A percentile compares a stretch with the other conserved stretches of the same genome.
Conservation (phyloP, 352 stramenopile genomes). For the Globisporangium apiculatum region DNA sequence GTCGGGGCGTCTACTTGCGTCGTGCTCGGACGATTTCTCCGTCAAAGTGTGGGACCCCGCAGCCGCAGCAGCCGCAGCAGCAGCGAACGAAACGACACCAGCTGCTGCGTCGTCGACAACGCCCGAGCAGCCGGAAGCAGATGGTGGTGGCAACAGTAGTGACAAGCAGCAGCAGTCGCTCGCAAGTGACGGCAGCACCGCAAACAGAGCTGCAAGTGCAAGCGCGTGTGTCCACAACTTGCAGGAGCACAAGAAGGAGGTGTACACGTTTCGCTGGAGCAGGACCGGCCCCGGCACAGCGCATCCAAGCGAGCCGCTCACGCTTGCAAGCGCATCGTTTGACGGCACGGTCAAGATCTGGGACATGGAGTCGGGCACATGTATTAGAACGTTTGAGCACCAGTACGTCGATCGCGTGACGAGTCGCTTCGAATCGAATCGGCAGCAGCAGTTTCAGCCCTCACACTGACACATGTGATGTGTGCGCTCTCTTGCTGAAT, state of each 20-base stretch:
- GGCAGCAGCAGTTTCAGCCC: too few species aligned
- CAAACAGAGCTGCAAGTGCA: slow-evolving; percentile 17
- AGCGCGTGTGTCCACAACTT: slow-evolving; percentile 71
- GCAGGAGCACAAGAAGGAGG: slow-evolving; percentile 90
- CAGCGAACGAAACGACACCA: background rate
- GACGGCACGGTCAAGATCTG: slow-evolving; percentile 94
- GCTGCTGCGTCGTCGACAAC: background rate
- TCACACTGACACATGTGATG: too few species aligned
- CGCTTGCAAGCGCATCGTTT: slow-evolving; percentile 93
- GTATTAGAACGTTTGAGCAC: slow-evolving; percentile 90
- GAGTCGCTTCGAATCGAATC: too few species aligned
- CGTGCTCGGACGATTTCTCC: slow-evolving; percentile 97
- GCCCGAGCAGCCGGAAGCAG: slow-evolving; percentile 18
- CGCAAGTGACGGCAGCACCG: slow-evolving; percentile 1
- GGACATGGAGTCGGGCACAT: slow-evolving; percentile 88
- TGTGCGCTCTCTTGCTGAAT: too few species aligned
- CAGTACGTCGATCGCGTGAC: slow-evolving; percentile 52
- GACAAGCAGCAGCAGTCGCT: slow-evolving; percentile 10
- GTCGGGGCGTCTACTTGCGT: slow-evolving; percentile 89
- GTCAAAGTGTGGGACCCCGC: slow-evolving; percentile 95
- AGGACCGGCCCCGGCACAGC: slow-evolving; percentile 67
- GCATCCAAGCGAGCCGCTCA: slow-evolving; percentile 55
- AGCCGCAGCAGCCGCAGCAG: slow-evolving; percentile 2
- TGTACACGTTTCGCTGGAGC: slow-evolving; percentile 93
- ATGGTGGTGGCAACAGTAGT: slow-evolving; percentile 14